Conservation (phyloP, 2,329 filamentous ascomycete species). For the Aureobasidium vineae region DNA sequence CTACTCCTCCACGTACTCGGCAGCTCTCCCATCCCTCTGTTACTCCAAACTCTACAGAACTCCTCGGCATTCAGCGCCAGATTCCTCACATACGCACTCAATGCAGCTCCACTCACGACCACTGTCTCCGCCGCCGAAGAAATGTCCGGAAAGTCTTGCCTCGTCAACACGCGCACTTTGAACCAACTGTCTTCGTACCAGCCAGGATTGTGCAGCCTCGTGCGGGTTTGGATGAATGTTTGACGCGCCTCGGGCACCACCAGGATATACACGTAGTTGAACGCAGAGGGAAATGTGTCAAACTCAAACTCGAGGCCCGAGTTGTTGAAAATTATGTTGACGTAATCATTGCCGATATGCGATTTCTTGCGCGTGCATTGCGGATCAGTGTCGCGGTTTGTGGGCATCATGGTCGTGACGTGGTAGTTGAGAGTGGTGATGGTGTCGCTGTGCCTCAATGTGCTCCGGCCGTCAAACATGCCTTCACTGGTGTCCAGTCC, state of each 20-base stretch:
- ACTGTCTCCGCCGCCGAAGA: conserved; percentile 88
- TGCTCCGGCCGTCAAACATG: conserved; percentile 73
- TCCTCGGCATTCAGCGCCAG: conserved; percentile 91
- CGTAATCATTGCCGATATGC: conserved; percentile 96
- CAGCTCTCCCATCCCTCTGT: conserved; percentile 61
- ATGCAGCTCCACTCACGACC: conserved; percentile 76
- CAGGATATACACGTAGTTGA: conserved; percentile 97
- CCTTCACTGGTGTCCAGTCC: conserved; percentile 78
- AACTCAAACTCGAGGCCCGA: conserved; percentile 87
- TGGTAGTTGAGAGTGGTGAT: conserved; percentile 96
- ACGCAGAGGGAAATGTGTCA: conserved; percentile 88
- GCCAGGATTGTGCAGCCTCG: conserved; percentile 43
- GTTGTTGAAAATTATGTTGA: conserved; percentile 98
- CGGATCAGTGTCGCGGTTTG: conserved; percentile 71
- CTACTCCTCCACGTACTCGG: conserved; percentile 87
- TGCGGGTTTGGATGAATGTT: conserved; percentile 67
- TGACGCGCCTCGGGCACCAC: conserved; percentile 82
- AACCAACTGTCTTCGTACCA: conserved; percentile 55
- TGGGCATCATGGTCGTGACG: conserved; percentile 96
- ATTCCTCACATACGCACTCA: conserved; percentile 82
- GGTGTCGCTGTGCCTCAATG: conserved; percentile 91
- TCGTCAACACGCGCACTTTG: conserved; percentile 83
- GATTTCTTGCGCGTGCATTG: conserved; percentile 76
- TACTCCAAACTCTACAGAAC: conserved; percentile 88
- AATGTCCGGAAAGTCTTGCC: conserved; percentile 84